Base-by-base conservation (phyloP, 2,329 filamentous ascomycete genomes). In the Sclerotinia minor region DNA sequence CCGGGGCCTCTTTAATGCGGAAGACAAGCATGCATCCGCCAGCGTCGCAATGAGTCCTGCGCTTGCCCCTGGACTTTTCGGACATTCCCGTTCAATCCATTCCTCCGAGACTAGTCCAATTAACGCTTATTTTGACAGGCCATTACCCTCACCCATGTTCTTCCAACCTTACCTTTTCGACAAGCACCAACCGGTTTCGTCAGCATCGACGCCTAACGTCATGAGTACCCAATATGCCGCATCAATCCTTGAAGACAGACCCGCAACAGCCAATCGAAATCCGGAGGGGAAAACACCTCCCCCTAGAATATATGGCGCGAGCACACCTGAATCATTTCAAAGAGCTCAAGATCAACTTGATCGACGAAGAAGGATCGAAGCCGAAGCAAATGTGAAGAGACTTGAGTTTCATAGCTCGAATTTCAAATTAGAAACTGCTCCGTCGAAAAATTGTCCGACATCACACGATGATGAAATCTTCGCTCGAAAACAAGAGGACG, bases 1-100 rank as follows among this genome's bases (percentile, higher is more conserved):
- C 69, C 82, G 87, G 53, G 84, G 71, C 72, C 85, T 79, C 3
- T 88, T 89, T 64, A 80, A 81, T 29, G 86, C 81, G 64, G 79
- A 82, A 13, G 88, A 92, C 75, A 87, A 89, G 71, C 88, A 90
- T 69, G 85, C 84, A 2, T 83, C 84, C 52, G 82, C 91, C 1
- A 87, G 85, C 71, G 82, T 92, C 2, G 86, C 85, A 5, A 73
- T 92, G 35, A 90, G 84, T 75, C 86, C 83, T 5, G 83, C 87
- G 1, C 80, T 84, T 29, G 89, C 85, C 1, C 83, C 88, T 4
- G 90, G 90, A 68, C 87, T 67, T 13, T 72, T 76, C 38, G 71
- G 75, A 41, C 72, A 72, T 54, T 59, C 70, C 11, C 70, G 69
- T 24, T 69, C 73, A 8, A 72, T 71, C 32, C 61, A 70, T 35